phyloP scores from a whole-genome alignment of 257 asterid genomes.

The Solanum phureja region DNA sequence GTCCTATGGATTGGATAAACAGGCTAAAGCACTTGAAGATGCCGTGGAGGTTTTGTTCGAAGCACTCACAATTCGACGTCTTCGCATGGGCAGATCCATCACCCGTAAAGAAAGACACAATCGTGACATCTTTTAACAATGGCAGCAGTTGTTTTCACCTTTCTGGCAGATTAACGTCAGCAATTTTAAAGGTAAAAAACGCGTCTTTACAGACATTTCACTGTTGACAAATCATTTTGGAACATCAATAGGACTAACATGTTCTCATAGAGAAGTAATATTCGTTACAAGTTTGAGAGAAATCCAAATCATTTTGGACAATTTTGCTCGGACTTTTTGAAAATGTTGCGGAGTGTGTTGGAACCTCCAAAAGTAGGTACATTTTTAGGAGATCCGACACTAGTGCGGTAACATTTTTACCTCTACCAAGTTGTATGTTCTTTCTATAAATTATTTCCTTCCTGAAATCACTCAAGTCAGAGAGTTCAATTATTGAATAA shows the following conservation, averaged over 20 bases:
- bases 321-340: background rate
- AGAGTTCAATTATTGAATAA: background rate
- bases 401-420: background rate
- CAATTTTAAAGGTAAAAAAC: background rate
- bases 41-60: conserved; percentile 55
- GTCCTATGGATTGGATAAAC: conserved; percentile 41
- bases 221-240: background rate
- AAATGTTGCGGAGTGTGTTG: background rate
- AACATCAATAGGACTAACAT: background rate
- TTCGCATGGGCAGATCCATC: conserved; percentile 72
- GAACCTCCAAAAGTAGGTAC: background rate
- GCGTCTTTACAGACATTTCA: background rate
- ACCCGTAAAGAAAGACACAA: conserved; percentile 47
- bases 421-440: no score
- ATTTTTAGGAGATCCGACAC: background rate
- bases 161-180: background rate
- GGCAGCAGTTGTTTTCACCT: background rate
- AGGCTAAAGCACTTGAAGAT: conserved; percentile 53
- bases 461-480: background rate
- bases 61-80: conserved; percentile 58
- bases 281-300: background rate
- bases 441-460: background rate
- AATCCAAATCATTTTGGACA: background rate
- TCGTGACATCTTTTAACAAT: conserved; percentile 17
- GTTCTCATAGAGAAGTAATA: background rate